Percentiles rank a stretch among this genome's conserved stretches.
phyloP scores from a whole-genome alignment of 2,329 filamentous ascomycete species.

The Triangularia setosa region DNA sequence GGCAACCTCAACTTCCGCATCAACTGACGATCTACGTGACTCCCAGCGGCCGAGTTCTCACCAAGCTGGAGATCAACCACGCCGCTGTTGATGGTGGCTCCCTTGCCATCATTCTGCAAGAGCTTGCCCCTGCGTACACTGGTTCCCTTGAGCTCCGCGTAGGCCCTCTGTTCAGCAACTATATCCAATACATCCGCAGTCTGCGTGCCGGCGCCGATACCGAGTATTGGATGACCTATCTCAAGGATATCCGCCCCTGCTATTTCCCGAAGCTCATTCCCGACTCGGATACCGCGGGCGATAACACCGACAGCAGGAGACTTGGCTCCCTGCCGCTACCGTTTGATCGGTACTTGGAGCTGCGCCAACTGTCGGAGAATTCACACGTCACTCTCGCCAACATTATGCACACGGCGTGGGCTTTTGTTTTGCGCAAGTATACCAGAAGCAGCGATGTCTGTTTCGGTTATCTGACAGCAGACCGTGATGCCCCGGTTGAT shows the following conservation, averaged over 20 bases:
- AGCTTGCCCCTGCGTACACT: conserved; percentile 22
- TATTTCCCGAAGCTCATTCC: conserved; percentile 22
- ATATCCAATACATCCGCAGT: conserved; percentile 19
- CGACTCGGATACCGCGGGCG: neutral
- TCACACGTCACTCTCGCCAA: conserved; percentile 24
- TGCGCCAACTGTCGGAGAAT: conserved; percentile 20
- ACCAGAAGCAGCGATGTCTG: conserved; percentile 23
- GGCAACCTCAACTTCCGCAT: conserved; percentile 19
- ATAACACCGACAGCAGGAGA: neutral
- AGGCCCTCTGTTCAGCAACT: conserved; percentile 24
- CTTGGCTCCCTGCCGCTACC: conserved; percentile 12
- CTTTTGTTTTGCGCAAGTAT: conserved; percentile 24
- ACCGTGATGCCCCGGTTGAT: conserved; percentile 23
- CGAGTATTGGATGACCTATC: conserved; percentile 21
- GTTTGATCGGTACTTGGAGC: conserved; percentile 21
- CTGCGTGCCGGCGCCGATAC: conserved; percentile 14
- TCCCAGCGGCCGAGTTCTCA: conserved; percentile 15
- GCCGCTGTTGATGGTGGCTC: conserved; percentile 26
- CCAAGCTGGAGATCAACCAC: conserved; percentile 26
- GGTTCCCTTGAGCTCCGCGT: conserved; percentile 14
- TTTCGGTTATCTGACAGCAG: conserved; percentile 25
- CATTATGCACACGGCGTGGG: conserved; percentile 27
- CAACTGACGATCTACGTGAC: conserved; percentile 19
- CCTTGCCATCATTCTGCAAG: conserved; percentile 23
- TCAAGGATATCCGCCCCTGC: conserved; percentile 21